phyloP scores from a whole-genome alignment of 2,329 filamentous ascomycete species.

The Fusarium beomiforme region DNA sequence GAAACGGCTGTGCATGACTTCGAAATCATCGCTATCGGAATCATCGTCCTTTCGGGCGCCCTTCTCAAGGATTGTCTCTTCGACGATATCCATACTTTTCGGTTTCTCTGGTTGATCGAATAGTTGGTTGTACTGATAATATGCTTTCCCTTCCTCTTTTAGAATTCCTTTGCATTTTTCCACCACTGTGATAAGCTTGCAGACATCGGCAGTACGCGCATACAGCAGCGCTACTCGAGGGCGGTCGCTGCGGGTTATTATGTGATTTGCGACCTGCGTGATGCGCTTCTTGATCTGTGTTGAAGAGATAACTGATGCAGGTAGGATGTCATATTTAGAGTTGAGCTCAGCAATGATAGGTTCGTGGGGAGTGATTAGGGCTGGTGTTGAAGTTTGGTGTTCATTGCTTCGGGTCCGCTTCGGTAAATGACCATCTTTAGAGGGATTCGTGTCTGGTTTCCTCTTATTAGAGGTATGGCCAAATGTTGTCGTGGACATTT shows the following conservation, averaged over 20 bases:
- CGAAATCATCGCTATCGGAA: slow-evolving; percentile 60
- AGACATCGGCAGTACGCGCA: slow-evolving; percentile 61
- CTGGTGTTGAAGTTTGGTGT: slow-evolving; percentile 9
- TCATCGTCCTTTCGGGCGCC: slow-evolving; percentile 35
- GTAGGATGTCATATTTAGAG: slow-evolving; percentile 59
- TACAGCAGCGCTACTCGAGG: slow-evolving; percentile 59
- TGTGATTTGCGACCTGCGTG: slow-evolving; percentile 55
- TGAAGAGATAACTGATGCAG: slow-evolving; percentile 67
- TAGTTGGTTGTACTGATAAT: slow-evolving; percentile 68
- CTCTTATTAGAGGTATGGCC: slow-evolving; percentile 30
- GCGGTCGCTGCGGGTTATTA: slow-evolving; percentile 46
- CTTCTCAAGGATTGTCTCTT: slow-evolving; percentile 55
- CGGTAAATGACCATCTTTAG: background rate
- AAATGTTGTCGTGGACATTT: slow-evolving; percentile 24
- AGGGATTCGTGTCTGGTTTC: slow-evolving; percentile 12
- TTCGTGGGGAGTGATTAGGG: slow-evolving; percentile 53
- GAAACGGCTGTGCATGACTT: slow-evolving; percentile 66
- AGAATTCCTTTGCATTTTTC: slow-evolving; percentile 72
- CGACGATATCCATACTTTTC: slow-evolving; percentile 49
- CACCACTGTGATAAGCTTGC: slow-evolving; percentile 74
- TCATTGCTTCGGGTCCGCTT: slow-evolving; percentile 9
- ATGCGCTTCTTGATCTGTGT: slow-evolving; percentile 68
- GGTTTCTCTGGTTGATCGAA: slow-evolving; percentile 56
- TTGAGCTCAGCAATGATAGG: slow-evolving; percentile 56
- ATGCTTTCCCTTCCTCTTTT: slow-evolving; percentile 55